A percentile compares a stretch with the other conserved stretches of the same genome.
Evolutionary conservation across 495 filamentous ascomycete genomes (phyloP).

Genomic region (Neurospora sp.): DNA sequence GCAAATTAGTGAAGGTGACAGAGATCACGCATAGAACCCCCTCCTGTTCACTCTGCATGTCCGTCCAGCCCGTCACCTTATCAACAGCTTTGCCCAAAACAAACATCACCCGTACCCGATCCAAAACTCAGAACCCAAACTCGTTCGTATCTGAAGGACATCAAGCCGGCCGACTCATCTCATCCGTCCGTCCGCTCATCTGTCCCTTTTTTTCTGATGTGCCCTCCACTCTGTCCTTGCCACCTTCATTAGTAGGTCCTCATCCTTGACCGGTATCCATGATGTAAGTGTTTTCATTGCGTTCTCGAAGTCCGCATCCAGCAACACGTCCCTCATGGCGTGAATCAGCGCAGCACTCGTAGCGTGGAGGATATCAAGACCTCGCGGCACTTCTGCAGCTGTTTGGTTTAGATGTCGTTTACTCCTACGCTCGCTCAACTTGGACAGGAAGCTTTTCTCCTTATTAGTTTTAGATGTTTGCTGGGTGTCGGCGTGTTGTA

Average conservation of each 20-base stretch:
- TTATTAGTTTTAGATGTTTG: background rate
- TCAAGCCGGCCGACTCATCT: background rate
- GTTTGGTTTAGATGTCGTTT: background rate
- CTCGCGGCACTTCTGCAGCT: conserved; percentile 13
- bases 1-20: background rate
- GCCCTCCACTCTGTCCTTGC: conserved; percentile 85
- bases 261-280: conserved; percentile 91
- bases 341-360: conserved; percentile 86
- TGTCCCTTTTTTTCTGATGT: conserved; percentile 34
- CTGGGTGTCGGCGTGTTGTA: conserved; percentile 5
- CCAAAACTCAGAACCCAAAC: background rate
- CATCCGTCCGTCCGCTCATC: conserved; percentile 13
- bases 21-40: background rate
- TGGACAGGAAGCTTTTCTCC: background rate
- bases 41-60: background rate
- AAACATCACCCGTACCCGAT: background rate
- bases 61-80: background rate
- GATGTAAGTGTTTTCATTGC: conserved; percentile 96
- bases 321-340: conserved; percentile 78
- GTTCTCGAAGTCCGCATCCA: conserved; percentile 95
- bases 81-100: background rate
- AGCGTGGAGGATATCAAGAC: conserved; percentile 85
- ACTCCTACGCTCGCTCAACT: background rate
- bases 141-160: background rate
- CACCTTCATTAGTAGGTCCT: conserved; percentile 90